These are phyloP conservation scores for Daldinia vernicosa DNA, from an alignment of 495 filamentous ascomycete genomes.

Conservation along the genomic window DNA sequence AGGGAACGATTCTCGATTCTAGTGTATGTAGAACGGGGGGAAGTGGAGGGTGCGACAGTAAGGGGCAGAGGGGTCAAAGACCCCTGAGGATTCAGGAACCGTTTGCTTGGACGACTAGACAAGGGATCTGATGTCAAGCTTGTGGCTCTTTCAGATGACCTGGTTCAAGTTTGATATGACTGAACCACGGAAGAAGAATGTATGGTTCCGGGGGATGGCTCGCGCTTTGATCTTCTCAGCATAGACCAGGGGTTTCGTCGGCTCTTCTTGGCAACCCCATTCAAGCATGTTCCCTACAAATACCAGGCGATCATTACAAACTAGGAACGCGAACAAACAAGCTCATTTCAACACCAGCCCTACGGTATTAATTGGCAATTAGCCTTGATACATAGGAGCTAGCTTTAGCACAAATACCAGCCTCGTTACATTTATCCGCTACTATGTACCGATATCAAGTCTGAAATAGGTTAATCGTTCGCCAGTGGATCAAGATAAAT, in stretches of 20 bases:
- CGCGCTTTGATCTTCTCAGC: constrained; percentile 19
- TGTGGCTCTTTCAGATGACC: background rate
- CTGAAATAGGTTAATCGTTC: background rate
- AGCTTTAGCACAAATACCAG: background rate
- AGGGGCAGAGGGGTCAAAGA: constrained; percentile 1
- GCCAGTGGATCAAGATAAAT: background rate
- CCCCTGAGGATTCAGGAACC: background rate
- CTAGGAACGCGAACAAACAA: background rate
- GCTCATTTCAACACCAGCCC: background rate
- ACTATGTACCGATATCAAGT: background rate
- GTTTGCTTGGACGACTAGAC: background rate
- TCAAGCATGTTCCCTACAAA: background rate
- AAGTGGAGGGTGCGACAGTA: constrained; percentile 3
- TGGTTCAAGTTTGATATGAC: background rate
- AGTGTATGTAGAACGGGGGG: constrained; percentile 13
- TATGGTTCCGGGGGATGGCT: constrained; percentile 23
- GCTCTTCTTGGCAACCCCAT: constrained; percentile 17
- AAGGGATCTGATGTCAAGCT: background rate
- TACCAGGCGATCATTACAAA: background rate
- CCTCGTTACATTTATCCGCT: background rate
- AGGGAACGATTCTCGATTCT: constrained; percentile 10
- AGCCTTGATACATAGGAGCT: background rate
- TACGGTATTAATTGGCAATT: background rate
- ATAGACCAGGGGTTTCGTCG: constrained; percentile 18
- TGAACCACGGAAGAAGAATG: constrained; percentile 19